phyloP scores from a whole-genome alignment of 305 asterid species.

The Nicotiana rustica region DNA sequence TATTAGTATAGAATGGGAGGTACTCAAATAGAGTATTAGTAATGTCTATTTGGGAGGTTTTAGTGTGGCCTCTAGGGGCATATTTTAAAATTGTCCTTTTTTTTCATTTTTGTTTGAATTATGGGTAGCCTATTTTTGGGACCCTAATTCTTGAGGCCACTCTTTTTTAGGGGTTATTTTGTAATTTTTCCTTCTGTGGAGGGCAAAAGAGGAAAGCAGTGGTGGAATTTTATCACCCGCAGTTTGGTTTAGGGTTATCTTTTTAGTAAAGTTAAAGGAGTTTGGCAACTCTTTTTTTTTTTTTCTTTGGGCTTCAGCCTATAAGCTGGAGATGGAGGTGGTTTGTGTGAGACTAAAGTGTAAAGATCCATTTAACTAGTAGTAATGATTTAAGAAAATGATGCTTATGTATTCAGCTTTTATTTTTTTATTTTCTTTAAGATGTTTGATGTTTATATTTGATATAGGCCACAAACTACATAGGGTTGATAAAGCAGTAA shows the following conservation, averaged over 20 bases:
- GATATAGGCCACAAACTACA: background rate
- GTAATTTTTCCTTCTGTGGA: conserved; percentile 14
- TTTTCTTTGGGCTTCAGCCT: background rate
- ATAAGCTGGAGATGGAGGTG: conserved; percentile 6
- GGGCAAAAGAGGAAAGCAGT: conserved; percentile 33
- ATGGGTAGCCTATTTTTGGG: background rate
- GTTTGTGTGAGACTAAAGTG: conserved; percentile 2
- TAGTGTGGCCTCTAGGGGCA: conserved; percentile 46
- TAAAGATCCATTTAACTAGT: conserved; percentile 26
- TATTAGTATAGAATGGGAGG: conserved; percentile 20
- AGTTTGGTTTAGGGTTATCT: background rate
- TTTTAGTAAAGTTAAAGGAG: background rate
- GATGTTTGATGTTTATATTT: background rate
- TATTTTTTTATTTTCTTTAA: background rate
- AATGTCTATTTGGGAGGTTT: background rate
- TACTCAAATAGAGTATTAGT: no score
- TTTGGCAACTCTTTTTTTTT: background rate
- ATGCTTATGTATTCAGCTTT: conserved; percentile 4
- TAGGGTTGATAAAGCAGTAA: no score
- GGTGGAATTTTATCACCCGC: conserved; percentile 39
- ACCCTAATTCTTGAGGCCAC: conserved; percentile 33
- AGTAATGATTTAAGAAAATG: conserved; percentile 20
- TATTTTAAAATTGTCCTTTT: conserved; percentile 55
- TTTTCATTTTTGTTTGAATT: conserved; percentile 5
- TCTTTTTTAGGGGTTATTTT: background rate